Conservation (phyloP, 768 basidiomycete genomes). For the Heimioporus sp. region DNA sequence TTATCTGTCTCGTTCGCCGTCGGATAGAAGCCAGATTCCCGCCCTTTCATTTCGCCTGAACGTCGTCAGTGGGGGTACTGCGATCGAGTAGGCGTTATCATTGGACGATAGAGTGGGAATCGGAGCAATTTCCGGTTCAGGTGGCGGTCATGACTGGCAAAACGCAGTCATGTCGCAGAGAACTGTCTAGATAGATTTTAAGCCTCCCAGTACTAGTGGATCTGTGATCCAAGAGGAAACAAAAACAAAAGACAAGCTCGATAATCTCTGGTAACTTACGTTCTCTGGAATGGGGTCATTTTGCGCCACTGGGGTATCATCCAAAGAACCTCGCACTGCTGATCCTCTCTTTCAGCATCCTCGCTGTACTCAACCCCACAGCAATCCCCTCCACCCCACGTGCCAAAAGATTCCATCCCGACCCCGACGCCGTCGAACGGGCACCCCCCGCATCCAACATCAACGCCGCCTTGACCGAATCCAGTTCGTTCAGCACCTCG, state of each 20-base stretch:
- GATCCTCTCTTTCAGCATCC: slow-evolving; percentile 24
- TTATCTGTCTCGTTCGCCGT: not conserved
- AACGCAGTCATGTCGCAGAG: no score
- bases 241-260: no score
- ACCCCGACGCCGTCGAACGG: slow-evolving; percentile 15
- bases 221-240: no score
- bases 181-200: no score
- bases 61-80: no score
- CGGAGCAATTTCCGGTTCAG: no score
- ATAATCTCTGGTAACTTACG: no score
- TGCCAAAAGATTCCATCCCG: slow-evolving; percentile 34
- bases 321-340: slow-evolving; percentile 4
- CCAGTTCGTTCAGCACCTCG: slow-evolving; percentile 91
- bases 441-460: slow-evolving; percentile 75
- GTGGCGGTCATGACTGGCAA: no score
- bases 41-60: no score
- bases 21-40: not conserved
- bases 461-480: slow-evolving; percentile 75
- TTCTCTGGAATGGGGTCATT: no score
- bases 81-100: not conserved
- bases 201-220: no score
- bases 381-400: slow-evolving; percentile 46
- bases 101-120: not conserved
- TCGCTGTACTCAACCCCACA: slow-evolving; percentile 32
- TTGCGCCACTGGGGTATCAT: not conserved